Evolutionary conservation across 441 rosid species (phyloP).

Genomic region (Gossypium lobatum): DNA sequence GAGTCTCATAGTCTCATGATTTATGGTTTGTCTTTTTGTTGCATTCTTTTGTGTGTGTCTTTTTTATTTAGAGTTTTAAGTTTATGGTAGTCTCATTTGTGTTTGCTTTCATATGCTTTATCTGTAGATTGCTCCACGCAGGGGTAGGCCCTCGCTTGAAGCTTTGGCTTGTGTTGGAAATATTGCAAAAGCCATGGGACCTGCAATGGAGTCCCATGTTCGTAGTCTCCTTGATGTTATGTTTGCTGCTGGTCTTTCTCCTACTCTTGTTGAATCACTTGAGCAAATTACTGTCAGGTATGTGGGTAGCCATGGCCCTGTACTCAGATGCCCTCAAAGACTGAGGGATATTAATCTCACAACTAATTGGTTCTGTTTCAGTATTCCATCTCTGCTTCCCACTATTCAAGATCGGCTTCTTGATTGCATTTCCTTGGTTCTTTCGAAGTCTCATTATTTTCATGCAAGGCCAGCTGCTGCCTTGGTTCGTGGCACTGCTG

Average conservation of each 20-base stretch:
- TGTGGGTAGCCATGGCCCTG: slow-evolving; percentile 9
- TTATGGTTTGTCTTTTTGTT: slow-evolving; percentile 21
- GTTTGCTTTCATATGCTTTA: slow-evolving; percentile 7
- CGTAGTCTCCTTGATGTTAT: slow-evolving; percentile 81
- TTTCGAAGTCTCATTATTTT: slow-evolving; percentile 72
- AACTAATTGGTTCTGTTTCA: slow-evolving; percentile 36
- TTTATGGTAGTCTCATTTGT: slow-evolving; percentile 17
- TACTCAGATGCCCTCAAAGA: slow-evolving; percentile 14
- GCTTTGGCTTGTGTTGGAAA: slow-evolving; percentile 99
- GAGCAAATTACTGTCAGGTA: slow-evolving; percentile 85
- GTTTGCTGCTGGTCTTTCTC: slow-evolving; percentile 87
- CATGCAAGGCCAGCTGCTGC: slow-evolving; percentile 66
- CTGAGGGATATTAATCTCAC: slow-evolving; percentile 11
- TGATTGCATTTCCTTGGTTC: slow-evolving; percentile 76
- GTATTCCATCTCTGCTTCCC: slow-evolving; percentile 88
- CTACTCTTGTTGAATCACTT: slow-evolving; percentile 82
- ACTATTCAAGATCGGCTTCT: slow-evolving; percentile 91
- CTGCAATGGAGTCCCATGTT: slow-evolving; percentile 78
- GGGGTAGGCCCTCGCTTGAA: slow-evolving; percentile 94
- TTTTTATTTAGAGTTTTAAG: slow-evolving; percentile 7
- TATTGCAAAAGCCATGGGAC: slow-evolving; percentile 97
- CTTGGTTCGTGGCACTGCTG: slow-evolving; percentile 49
- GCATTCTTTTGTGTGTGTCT: slow-evolving; percentile 1
- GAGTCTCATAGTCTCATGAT: slow-evolving; percentile 26
- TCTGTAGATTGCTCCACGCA: slow-evolving; percentile 93